Evolutionary conservation across 805 yeast species (phyloP), one percentile per base, ranked within the genome.

Genomic region (Candida parachauliodes): DNA sequence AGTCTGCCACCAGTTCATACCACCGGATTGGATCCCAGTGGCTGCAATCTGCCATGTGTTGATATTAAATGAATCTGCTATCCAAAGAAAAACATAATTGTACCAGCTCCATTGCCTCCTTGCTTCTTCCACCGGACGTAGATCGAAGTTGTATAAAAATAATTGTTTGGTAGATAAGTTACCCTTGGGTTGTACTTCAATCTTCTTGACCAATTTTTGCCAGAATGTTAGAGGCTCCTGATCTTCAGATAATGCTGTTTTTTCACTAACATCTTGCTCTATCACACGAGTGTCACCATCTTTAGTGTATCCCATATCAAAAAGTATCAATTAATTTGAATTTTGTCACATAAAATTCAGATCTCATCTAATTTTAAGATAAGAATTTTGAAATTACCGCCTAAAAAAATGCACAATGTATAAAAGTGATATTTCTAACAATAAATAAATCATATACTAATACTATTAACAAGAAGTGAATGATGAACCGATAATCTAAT

Each of bases 31-130:
- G 24, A 66, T 60, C 50, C 95, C 95, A 0, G 95, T 83, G 8
- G 91, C 80, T 2, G 95, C 95, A 49, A 88, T 86, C 65, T 84
- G 88, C 88, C 91, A 87, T 5, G 96, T 86, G 57, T 85, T 87
- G 55, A 88, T 79, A 61, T 88, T 88, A 66, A 88, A 85, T 21
- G 95, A 80, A 56, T 88, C 96, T 0, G 95, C 88, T 40, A 88
- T 60, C 96, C 96, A 88, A 49, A 85, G 83, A 46, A 76, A 78
- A 11, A 83, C 80, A 55, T 65, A 88, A 57, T 87, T 85, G 59
- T 68, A 79, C 94, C 95, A 85, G 20, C 76, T 64, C 96, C 96
- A 88, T n/a, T 75, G 73, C 51, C 95, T 70, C 51, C 95, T 77
- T 3, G 64, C 74, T 11, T 61, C 70, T 53, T 85, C 91, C 3